Evolutionary conservation across 106 monocot genomes (phyloP).

Genomic region (Dioscorea dumetorum): DNA sequence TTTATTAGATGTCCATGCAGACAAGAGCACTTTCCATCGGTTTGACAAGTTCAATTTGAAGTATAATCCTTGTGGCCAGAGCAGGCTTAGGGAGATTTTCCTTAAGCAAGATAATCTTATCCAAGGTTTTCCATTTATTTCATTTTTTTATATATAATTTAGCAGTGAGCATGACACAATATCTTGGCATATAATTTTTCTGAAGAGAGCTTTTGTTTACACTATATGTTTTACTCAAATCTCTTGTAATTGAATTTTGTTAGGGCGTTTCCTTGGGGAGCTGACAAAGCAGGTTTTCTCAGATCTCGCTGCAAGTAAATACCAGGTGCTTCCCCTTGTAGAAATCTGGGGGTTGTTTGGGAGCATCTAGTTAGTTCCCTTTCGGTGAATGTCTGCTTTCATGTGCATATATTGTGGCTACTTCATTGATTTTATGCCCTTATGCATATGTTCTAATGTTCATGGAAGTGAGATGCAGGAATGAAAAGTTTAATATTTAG

Average conservation of each 20-base stretch:
- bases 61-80: conserved; percentile 98
- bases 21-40: conserved; percentile 99
- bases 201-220: no score
- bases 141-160: not conserved
- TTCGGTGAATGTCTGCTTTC: no score
- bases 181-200: no score
- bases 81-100: conserved; percentile 95
- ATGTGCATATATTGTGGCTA: no score
- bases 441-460: no score
- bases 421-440: no score
- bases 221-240: no score
- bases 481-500: no score
- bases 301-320: conserved; percentile 93
- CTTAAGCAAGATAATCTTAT: conserved; percentile 99
- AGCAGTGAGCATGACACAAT: no score
- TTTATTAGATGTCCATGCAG: conserved; percentile 96
- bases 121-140: conserved; percentile 43
- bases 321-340: conserved; percentile 54
- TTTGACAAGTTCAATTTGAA: conserved; percentile 99
- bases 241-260: not conserved
- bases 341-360: not conserved
- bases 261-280: conserved; percentile 96
- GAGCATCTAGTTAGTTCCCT: no score
- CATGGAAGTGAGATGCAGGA: no score
- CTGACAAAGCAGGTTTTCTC: conserved; percentile 94